These are phyloP conservation scores for Leccinum barrowsii DNA, from an alignment of 768 basidiomycete genomes.

Conservation along the genomic window DNA sequence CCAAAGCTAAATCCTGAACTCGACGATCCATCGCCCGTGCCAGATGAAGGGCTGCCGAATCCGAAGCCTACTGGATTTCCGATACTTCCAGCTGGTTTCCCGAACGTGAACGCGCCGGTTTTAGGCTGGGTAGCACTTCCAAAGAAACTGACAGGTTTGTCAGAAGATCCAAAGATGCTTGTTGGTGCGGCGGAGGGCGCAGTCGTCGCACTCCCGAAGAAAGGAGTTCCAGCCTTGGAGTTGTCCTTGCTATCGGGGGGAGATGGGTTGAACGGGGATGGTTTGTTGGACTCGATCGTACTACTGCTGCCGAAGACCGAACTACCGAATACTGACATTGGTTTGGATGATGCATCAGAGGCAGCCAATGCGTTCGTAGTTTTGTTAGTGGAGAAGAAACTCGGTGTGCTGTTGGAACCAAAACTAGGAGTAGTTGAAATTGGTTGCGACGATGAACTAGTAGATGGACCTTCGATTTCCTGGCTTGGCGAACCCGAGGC, in stretches of 20 bases:
- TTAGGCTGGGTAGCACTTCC: conserved; percentile 28
- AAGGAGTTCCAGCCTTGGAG: conserved; percentile 10
- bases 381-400: conserved; percentile 23
- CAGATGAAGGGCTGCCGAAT: conserved; percentile 30
- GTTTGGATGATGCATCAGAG: conserved; percentile 20
- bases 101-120: conserved; percentile 26
- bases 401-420: conserved; percentile 16
- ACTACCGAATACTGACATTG: conserved; percentile 24
- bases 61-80: conserved; percentile 66
- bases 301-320: conserved; percentile 23
- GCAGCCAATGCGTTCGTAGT: conserved; percentile 13
- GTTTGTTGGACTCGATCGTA: conserved; percentile 14
- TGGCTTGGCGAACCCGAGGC: conserved; percentile 8
- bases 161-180: conserved; percentile 21
- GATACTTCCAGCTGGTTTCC: conserved; percentile 43
- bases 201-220: conserved; percentile 20
- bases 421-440: conserved; percentile 12
- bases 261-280: conserved; percentile 8
- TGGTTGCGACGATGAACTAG: conserved; percentile 8
- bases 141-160: conserved; percentile 27
- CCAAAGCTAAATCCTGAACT: conserved; percentile 26
- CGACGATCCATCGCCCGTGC: conserved; percentile 18
- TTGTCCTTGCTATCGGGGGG: conserved; percentile 12
- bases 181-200: conserved; percentile 10
- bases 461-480: conserved; percentile 7